Base-by-base conservation (phyloP, 2,329 filamentous ascomycete species). In the Elsinoe ampelina region DNA sequence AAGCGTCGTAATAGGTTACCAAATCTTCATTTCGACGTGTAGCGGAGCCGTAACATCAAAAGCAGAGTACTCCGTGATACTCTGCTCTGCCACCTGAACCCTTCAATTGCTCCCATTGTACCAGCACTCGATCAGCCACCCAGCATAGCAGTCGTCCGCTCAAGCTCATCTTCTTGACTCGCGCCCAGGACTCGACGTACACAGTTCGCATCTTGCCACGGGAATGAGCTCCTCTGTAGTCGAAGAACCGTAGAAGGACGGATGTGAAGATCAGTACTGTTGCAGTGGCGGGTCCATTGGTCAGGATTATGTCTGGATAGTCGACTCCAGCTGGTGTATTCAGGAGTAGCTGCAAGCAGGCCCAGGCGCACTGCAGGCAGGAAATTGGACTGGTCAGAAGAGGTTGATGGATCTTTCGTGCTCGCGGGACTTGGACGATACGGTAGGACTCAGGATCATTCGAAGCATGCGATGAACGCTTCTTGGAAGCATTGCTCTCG, bases 141-240 rank as follows among this genome's bases (percentile, higher is more conserved):
- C 76, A 73, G 1, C 85, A 72, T 58, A 98, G 75, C 36, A 97
- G 73, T 67, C 82, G 85, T 0, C 92, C 93, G 36, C 89, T 95
- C 58, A 96, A 70, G 72, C 92, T 97, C 61, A 97, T 72, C 11
- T 81, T 85, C 62, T 80, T 84, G 13, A 95, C 87, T 13, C 93
- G 80, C 2, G 93, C 92, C 85, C 91, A 96, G 17, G 87, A 93
- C 75, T 98, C 93, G 26, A 96, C 81, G 68, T 93, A 98, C 12
- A 97, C 76, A 8, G 87, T 84, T 60, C 83, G 81, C 73, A 92
- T 84, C 61, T 79, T 79, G 26, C 76, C 72, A 17, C 74, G 68
- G 6, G 65, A 66, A 36, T 70, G 61, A 32, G 65, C 69, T 8
- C 71, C 70, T 50, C 62, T 59, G 5, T 71, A 50, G 58, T 76